These are phyloP conservation scores for Pichia sp. DNA, from an alignment of 1,139 yeast genomes.

Conservation along the genomic window DNA sequence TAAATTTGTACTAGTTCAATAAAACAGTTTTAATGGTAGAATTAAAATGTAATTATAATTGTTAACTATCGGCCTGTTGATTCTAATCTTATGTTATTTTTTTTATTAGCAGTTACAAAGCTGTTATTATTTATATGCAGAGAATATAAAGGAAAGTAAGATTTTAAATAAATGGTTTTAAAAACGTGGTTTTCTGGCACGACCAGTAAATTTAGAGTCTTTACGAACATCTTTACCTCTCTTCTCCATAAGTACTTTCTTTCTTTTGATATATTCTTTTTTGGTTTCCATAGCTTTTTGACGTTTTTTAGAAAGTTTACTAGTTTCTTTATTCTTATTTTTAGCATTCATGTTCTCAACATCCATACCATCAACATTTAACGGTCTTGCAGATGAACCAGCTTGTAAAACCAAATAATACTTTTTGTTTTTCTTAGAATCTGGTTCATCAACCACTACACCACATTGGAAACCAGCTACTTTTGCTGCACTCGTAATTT, in stretches of 20 bases:
- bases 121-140: not conserved
- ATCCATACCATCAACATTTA: constrained; percentile 73
- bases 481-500: constrained; percentile 78
- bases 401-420: constrained; percentile 87
- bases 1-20: no score
- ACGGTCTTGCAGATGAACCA: constrained; percentile 62
- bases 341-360: constrained; percentile 46
- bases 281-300: constrained; percentile 61
- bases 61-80: no score
- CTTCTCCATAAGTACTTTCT: constrained; percentile 89
- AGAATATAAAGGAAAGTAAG: not conserved
- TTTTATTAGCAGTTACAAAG: not conserved
- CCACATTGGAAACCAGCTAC: constrained; percentile 98
- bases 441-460: constrained; percentile 87
- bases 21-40: no score
- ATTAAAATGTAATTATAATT: no score
- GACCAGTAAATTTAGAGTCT: constrained; percentile 89
- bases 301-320: constrained; percentile 43
- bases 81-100: not conserved
- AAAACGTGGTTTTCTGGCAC: constrained; percentile 85
- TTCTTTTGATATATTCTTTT: constrained; percentile 78
- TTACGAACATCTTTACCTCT: constrained; percentile 86
- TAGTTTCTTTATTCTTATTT: constrained; percentile 34
- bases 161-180: constrained; percentile 25
- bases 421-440: constrained; percentile 84